phyloP scores from a whole-genome alignment of 768 basidiomycete genomes.

The Phylloporus scabripes region DNA sequence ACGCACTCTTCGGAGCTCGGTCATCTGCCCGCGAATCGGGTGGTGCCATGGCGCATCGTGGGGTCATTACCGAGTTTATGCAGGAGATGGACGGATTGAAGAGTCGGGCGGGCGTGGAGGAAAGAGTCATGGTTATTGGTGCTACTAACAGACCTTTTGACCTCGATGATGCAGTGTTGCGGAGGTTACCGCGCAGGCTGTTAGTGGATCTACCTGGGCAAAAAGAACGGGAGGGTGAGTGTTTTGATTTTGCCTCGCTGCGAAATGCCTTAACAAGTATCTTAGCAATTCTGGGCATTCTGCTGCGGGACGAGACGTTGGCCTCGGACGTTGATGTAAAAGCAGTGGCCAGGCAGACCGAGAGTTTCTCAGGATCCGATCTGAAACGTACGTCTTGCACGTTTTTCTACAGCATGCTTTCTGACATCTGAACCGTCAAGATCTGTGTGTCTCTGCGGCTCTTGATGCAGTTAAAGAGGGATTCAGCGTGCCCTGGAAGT shows the following conservation, averaged over 20 bases:
- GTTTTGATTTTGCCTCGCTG: not conserved
- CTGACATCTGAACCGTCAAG: slow-evolving; percentile 36
- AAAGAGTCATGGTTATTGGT: slow-evolving; percentile 85
- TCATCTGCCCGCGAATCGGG: slow-evolving; percentile 71
- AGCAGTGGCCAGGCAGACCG: slow-evolving; percentile 63
- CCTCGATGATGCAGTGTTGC: slow-evolving; percentile 85
- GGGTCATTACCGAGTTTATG: slow-evolving; percentile 90
- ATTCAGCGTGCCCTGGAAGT: slow-evolving; percentile 73
- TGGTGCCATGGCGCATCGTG: slow-evolving; percentile 77
- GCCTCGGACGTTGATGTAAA: slow-evolving; percentile 58
- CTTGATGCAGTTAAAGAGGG: slow-evolving; percentile 87
- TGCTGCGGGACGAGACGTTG: slow-evolving; percentile 75
- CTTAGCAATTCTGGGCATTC: slow-evolving; percentile 80
- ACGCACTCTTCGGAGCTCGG: slow-evolving; percentile 86
- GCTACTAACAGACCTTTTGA: slow-evolving; percentile 93
- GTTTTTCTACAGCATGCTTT: not conserved
- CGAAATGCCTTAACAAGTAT: slow-evolving; percentile 3
- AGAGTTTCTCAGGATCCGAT: slow-evolving; percentile 90
- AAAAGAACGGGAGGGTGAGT: slow-evolving; percentile 76
- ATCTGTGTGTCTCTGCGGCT: slow-evolving; percentile 89
- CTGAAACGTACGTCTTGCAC: slow-evolving; percentile 68
- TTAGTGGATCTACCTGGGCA: slow-evolving; percentile 86
- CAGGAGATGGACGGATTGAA: slow-evolving; percentile 95
- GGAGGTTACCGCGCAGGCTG: slow-evolving; percentile 80
- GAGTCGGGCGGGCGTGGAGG: slow-evolving; percentile 49